A percentile compares a stretch with the other conserved stretches of the same genome.
Evolutionary conservation across 2,329 filamentous ascomycete genomes (phyloP).

Genomic region (Fusarium ambrosium): DNA sequence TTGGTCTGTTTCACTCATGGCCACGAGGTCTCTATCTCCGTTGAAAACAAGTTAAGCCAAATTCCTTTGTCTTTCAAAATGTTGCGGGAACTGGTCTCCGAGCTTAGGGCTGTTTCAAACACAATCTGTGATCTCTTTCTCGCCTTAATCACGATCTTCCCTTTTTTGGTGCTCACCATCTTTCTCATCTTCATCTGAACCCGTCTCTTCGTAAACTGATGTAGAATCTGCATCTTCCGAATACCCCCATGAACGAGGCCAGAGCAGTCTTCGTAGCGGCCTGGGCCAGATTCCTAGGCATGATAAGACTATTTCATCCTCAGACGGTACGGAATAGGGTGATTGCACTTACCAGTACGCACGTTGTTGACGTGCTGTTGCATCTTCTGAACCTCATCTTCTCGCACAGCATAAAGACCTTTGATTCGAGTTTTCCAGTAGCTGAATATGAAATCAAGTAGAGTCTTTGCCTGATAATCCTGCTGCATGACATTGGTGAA

Average conservation of each 20-base stretch:
- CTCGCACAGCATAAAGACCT: neutral
- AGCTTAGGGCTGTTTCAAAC: accelerated
- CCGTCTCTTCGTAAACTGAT: accelerated
- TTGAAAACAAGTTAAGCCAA: neutral
- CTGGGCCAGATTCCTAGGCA: neutral
- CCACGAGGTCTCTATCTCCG: neutral
- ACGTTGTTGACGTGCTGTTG: neutral
- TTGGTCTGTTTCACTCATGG: accelerated
- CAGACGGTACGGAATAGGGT: too few relatives aligned
- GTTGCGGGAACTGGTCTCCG: neutral
- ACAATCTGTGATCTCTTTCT: neutral
- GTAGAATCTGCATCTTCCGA: neutral
- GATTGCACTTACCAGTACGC: neutral
- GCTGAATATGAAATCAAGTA: neutral
- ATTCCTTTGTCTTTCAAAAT: neutral
- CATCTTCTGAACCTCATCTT: neutral
- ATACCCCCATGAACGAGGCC: neutral
- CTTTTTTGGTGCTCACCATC: neutral
- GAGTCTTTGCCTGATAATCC: neutral
- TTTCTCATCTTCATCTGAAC: neutral
- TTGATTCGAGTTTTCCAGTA: neutral
- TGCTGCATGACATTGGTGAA: neutral
- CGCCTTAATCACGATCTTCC: neutral
- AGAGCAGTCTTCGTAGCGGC: neutral
- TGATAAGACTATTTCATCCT: neutral